Evolutionary conservation across 257 asterid genomes (phyloP).

Genomic region (Solanum etuberosum): DNA sequence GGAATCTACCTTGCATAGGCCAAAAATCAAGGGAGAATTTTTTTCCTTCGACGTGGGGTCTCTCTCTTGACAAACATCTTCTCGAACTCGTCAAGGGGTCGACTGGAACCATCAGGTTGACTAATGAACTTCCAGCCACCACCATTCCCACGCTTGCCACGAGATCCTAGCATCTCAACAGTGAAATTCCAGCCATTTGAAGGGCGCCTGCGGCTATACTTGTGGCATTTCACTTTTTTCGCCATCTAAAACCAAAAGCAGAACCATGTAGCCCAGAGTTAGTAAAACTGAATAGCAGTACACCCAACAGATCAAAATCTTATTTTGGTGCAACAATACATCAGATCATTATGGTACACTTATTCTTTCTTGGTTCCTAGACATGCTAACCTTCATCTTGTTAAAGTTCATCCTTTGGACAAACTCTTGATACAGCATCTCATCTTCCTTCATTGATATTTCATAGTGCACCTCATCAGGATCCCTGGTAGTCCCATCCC

Average conservation of each 20-base stretch:
- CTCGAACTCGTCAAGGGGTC: slow-evolving; percentile 73
- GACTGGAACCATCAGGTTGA: slow-evolving; percentile 73
- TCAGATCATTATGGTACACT: background rate
- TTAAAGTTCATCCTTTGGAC: slow-evolving; percentile 73
- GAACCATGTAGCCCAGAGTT: background rate
- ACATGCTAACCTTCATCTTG: slow-evolving; percentile 59
- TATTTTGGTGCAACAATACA: background rate
- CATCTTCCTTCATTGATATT: slow-evolving; percentile 92
- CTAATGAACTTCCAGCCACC: slow-evolving; percentile 91
- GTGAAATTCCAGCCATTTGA: slow-evolving; percentile 75
- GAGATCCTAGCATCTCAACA: slow-evolving; percentile 77
- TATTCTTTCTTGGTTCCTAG: background rate
- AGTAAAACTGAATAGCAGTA: background rate
- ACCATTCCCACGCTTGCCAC: slow-evolving; percentile 70
- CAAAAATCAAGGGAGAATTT: slow-evolving; percentile 47
- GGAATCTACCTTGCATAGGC: background rate
- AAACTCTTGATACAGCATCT: slow-evolving; percentile 78
- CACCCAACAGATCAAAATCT: background rate
- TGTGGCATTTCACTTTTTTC: slow-evolving; percentile 69
- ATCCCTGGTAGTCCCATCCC: slow-evolving; percentile 96
- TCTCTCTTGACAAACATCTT: slow-evolving; percentile 83
- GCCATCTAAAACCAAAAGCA: slow-evolving; percentile 31
- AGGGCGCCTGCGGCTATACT: slow-evolving; percentile 90
- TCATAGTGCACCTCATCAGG: slow-evolving; percentile 96
- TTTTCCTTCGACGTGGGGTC: slow-evolving; percentile 67